These are phyloP conservation scores for Solanum infundibuliforme DNA, from an alignment of 257 asterid genomes.

Conservation along the genomic window DNA sequence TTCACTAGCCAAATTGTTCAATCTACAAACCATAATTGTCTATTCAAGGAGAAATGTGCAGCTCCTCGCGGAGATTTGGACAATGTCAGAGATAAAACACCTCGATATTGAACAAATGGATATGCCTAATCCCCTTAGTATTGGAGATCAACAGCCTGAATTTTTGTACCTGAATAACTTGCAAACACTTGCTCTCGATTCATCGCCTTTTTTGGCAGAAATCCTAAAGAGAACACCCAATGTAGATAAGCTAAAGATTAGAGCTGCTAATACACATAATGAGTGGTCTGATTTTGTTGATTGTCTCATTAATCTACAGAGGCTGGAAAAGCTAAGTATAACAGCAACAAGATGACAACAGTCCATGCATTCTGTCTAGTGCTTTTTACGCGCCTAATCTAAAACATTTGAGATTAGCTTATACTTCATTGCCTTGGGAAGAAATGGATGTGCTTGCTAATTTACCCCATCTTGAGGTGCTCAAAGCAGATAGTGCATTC, in stretches of 20 bases:
- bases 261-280: background rate
- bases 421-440: background rate
- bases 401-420: background rate
- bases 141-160: background rate
- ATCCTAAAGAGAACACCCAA: background rate
- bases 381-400: background rate
- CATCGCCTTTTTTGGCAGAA: background rate
- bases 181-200: background rate
- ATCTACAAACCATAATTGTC: background rate
- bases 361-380: rapidly evolving
- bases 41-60: background rate
- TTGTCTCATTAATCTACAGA: background rate
- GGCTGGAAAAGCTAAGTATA: background rate
- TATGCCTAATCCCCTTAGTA: background rate
- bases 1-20: background rate
- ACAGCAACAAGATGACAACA: background rate
- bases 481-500: background rate
- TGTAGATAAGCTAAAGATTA: background rate
- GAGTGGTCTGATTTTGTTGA: background rate
- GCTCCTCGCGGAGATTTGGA: background rate
- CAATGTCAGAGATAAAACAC: background rate
- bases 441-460: background rate
- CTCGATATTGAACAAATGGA: background rate
- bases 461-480: background rate
- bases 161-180: background rate